These are phyloP conservation scores for Epichloe typhina DNA, from an alignment of 2,329 filamentous ascomycete genomes.

Conservation along the genomic window DNA sequence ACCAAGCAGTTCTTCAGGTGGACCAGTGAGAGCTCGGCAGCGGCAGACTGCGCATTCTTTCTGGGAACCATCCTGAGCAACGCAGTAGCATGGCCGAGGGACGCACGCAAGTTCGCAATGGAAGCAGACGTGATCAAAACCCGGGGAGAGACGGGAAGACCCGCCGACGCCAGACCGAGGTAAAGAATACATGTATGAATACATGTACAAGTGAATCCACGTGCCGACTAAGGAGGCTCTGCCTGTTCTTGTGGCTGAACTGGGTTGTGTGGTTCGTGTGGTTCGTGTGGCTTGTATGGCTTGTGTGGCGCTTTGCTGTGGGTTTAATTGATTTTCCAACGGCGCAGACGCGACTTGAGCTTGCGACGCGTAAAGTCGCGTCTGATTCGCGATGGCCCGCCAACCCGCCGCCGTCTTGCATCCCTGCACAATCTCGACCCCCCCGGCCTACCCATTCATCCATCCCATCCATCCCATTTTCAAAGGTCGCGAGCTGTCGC, in stretches of 20 bases:
- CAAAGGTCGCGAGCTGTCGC: conserved; percentile 10
- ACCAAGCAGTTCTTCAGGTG: conserved; percentile 90
- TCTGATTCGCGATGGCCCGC: conserved; percentile 4
- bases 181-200: conserved; percentile 1
- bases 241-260: not conserved
- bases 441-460: conserved; percentile 18
- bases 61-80: conserved; percentile 29
- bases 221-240: conserved; percentile 15
- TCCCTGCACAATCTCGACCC: conserved; percentile 11
- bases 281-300: not conserved
- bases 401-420: not conserved
- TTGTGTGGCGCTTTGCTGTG: not conserved
- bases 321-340: conserved; percentile 11
- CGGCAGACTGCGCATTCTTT: conserved; percentile 48
- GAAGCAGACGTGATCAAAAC: not conserved
- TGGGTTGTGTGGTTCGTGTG: not conserved
- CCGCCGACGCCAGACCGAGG: conserved; percentile 11
- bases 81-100: not conserved
- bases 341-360: conserved; percentile 10
- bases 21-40: conserved; percentile 73
- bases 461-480: conserved; percentile 3
- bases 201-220: conserved; percentile 12
- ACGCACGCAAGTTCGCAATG: not conserved
- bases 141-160: too few relatives aligned
- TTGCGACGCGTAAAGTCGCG: conserved; percentile 23